These are phyloP conservation scores for Heliocybe sulcata DNA, from an alignment of 1,284 basidiomycete genomes.

Conservation along the genomic window DNA sequence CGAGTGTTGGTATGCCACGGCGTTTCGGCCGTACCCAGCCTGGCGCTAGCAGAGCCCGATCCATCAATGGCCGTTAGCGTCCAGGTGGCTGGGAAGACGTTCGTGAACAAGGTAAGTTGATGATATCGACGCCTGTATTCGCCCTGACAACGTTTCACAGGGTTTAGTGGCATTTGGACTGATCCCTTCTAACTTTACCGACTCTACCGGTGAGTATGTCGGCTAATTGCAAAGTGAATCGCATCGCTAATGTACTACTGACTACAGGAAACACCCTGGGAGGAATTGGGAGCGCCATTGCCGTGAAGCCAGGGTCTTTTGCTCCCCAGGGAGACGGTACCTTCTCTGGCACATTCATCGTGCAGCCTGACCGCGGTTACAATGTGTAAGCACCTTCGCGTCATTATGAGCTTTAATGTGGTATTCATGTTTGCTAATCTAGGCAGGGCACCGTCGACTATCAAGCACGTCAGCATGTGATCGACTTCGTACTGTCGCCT, in stretches of 20 bases:
- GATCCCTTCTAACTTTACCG: constrained; percentile 28
- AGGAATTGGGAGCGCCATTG: constrained; percentile 29
- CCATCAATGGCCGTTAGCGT: constrained; percentile 6
- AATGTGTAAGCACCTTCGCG: constrained; percentile 23
- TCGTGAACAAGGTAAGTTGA: constrained; percentile 21
- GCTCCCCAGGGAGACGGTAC: constrained; percentile 17
- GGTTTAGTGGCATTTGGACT: constrained; percentile 29
- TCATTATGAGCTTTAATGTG: no score
- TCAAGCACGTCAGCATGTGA: constrained; percentile 47
- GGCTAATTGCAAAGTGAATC: background rate
- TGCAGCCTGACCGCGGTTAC: constrained; percentile 42
- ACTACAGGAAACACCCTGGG: constrained; percentile 26
- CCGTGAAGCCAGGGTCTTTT: constrained; percentile 23
- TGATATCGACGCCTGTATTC: background rate
- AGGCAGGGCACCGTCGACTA: constrained; percentile 52
- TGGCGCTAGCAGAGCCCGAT: background rate
- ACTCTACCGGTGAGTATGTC: constrained; percentile 22
- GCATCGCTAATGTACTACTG: constrained; percentile 6
- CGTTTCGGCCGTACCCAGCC: background rate
- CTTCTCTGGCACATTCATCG: constrained; percentile 33
- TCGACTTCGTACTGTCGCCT: constrained; percentile 52
- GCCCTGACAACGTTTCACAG: constrained; percentile 11
- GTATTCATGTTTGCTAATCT: constrained; percentile 1
- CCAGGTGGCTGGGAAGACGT: constrained; percentile 16
- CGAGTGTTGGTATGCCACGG: background rate